phyloP scores from a whole-genome alignment of 2,329 filamentous ascomycete species.

The Nemania abortiva region DNA sequence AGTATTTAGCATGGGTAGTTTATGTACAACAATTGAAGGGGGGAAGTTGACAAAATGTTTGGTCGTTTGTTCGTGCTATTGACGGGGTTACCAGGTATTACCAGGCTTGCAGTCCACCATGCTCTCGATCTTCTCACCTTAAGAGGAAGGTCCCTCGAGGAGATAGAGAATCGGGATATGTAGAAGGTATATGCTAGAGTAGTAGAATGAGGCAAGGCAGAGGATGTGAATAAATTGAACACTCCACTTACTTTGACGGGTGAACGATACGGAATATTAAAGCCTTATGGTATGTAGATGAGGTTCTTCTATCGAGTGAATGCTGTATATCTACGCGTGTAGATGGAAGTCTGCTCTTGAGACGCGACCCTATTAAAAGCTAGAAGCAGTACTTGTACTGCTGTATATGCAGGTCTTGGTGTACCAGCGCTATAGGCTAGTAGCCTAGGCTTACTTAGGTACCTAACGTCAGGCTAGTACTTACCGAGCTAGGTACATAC shows the following conservation, averaged over 20 bases:
- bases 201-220: no score
- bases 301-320: slow-evolving; percentile 12
- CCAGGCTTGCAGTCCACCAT: background rate
- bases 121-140: slow-evolving; percentile 5
- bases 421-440: background rate
- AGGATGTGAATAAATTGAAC: background rate
- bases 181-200: background rate
- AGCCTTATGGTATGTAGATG: slow-evolving; percentile 2
- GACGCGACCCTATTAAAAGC: slow-evolving; percentile 48
- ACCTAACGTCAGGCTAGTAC: background rate
- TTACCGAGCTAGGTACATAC: no score
- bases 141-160: background rate
- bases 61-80: background rate
- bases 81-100: background rate
- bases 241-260: background rate
- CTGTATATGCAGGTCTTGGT: background rate
- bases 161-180: background rate
- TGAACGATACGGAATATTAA: background rate
- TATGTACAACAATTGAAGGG: background rate
- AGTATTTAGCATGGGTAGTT: background rate
- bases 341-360: slow-evolving; percentile 18
- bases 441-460: background rate
- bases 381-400: slow-evolving; percentile 26
- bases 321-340: slow-evolving; percentile 37
- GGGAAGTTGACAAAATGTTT: background rate